These are phyloP conservation scores for Juglanconis juglandina DNA, from an alignment of 2,329 filamentous ascomycete species.

Conservation along the genomic window DNA sequence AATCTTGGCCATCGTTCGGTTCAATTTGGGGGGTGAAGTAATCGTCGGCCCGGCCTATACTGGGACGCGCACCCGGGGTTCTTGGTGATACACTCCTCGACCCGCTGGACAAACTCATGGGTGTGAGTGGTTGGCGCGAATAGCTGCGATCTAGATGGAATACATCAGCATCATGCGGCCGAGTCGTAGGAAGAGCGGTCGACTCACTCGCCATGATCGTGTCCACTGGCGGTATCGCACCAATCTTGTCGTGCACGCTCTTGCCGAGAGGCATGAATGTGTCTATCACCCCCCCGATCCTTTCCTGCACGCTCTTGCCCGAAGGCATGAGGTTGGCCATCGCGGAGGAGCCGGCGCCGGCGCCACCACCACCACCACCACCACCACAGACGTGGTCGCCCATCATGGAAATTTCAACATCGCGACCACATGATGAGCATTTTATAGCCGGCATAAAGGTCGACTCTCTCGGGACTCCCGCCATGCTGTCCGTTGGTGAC, in stretches of 20 bases:
- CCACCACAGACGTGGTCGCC: slow-evolving; percentile 74
- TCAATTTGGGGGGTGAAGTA: slow-evolving; percentile 46
- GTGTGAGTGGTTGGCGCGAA: slow-evolving; percentile 57
- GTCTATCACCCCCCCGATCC: slow-evolving; percentile 35
- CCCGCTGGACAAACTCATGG: slow-evolving; percentile 57
- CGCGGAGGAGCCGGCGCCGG: slow-evolving; percentile 15
- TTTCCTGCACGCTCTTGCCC: slow-evolving; percentile 34
- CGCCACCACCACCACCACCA: slow-evolving; percentile 20
- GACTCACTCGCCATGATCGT: slow-evolving; percentile 51
- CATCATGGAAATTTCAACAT: slow-evolving; percentile 82
- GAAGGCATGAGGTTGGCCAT: slow-evolving; percentile 36
- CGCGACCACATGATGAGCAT: slow-evolving; percentile 73
- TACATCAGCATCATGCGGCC: slow-evolving; percentile 29
- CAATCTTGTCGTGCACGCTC: slow-evolving; percentile 37
- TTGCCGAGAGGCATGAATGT: slow-evolving; percentile 35
- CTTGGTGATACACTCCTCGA: slow-evolving; percentile 63
- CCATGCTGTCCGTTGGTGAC: slow-evolving; percentile 35
- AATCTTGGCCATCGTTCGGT: slow-evolving; percentile 31
- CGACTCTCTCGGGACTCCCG: slow-evolving; percentile 53
- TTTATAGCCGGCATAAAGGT: slow-evolving; percentile 79
- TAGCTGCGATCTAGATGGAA: slow-evolving; percentile 48
- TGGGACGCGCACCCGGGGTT: slow-evolving; percentile 47
- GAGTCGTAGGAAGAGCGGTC: slow-evolving; percentile 5
- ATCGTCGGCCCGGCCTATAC: slow-evolving; percentile 40
- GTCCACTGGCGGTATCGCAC: slow-evolving; percentile 47